These are phyloP conservation scores for Rhodotorula sp. DNA, from an alignment of 1,284 basidiomycete species.

Conservation along the genomic window DNA sequence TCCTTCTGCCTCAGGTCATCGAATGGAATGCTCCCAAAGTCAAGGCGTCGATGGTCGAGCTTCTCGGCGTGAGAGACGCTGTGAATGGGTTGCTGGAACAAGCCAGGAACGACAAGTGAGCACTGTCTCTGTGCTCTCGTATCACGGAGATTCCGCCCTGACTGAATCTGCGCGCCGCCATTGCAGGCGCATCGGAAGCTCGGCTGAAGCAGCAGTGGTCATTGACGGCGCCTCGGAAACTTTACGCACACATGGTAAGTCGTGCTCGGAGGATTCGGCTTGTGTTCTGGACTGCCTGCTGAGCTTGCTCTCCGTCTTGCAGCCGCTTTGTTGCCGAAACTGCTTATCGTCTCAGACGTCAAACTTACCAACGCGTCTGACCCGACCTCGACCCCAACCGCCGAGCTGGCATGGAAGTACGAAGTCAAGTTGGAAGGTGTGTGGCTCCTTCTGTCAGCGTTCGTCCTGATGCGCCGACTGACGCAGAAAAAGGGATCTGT, in stretches of 20 bases:
- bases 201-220: constrained; percentile 67
- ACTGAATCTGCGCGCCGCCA: not conserved
- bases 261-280: not conserved
- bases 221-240: constrained; percentile 45
- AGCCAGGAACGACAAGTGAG: constrained; percentile 67
- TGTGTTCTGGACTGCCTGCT: constrained; percentile 5
- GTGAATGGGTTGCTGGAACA: constrained; percentile 66
- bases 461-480: not conserved
- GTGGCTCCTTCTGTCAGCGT: not conserved
- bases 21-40: constrained; percentile 54
- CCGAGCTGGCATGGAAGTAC: constrained; percentile 23
- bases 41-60: constrained; percentile 60
- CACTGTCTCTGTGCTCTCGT: constrained; percentile 10
- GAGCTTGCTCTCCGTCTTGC: constrained; percentile 11
- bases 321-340: constrained; percentile 64
- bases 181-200: constrained; percentile 63
- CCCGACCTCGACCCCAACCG: constrained; percentile 48
- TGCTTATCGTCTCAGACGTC: constrained; percentile 75
- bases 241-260: constrained; percentile 41
- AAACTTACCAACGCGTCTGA: constrained; percentile 50
- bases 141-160: too few relatives aligned
- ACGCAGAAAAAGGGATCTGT: not conserved
- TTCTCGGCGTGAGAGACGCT: constrained; percentile 59
- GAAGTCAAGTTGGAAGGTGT: constrained; percentile 2
- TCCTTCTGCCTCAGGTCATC: not conserved